Percentiles rank a stretch among this genome's conserved stretches.
phyloP scores from a whole-genome alignment of 225 moss, liverwort and hornwort genomes.

The Sphagnum contortum region DNA sequence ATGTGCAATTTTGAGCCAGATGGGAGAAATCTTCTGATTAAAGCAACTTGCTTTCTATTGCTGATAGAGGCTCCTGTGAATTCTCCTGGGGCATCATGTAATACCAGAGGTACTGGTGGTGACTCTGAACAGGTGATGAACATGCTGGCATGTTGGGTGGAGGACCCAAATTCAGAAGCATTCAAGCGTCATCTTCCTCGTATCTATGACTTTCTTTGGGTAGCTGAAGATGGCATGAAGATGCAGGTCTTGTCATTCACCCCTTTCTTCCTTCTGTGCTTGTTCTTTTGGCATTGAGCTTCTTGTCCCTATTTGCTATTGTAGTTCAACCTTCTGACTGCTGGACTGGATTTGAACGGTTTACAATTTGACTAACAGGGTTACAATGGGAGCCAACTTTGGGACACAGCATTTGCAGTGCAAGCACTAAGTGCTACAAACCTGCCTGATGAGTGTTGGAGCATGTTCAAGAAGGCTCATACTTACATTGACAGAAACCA shows the following conservation, averaged over 20 bases:
- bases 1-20: too few relatives aligned
- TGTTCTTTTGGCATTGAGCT: neutral
- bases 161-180: slow-evolving; percentile 81
- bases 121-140: slow-evolving; percentile 52
- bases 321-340: neutral
- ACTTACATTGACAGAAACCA: slow-evolving; percentile 48
- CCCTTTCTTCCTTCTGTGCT: neutral
- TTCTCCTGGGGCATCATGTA: too few relatives aligned
- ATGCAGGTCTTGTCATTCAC: slow-evolving; percentile 60
- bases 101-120: neutral
- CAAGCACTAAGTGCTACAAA: slow-evolving; percentile 72
- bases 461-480: slow-evolving; percentile 73
- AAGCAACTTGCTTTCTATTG: too few relatives aligned
- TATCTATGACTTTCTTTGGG: slow-evolving; percentile 82
- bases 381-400: slow-evolving; percentile 88
- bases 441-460: slow-evolving; percentile 51
- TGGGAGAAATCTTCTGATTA: too few relatives aligned
- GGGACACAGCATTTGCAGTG: slow-evolving; percentile 86
- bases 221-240: slow-evolving; percentile 99
- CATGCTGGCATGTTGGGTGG: slow-evolving; percentile 81
- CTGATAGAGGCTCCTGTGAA: too few relatives aligned
- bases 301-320: neutral
- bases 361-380: slow-evolving; percentile 35
- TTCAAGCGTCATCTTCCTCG: slow-evolving; percentile 78
- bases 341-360: slow-evolving; percentile 1